A percentile compares a stretch with the other conserved stretches of the same genome.
phyloP scores from a whole-genome alignment of 73 alveolate genomes.

The Tetrahymena thermophila region DNA sequence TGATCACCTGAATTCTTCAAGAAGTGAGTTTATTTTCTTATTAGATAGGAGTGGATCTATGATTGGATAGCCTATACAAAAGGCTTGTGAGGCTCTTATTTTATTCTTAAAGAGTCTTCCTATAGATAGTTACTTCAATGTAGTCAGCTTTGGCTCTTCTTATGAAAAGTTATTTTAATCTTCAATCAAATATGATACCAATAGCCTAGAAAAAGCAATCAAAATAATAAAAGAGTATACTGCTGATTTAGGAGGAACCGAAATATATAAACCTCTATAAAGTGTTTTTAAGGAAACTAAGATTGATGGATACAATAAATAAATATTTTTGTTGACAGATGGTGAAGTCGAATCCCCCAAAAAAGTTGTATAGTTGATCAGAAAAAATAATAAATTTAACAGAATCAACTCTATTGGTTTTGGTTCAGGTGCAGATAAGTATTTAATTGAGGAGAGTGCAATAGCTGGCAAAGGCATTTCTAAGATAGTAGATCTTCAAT shows the following conservation, averaged over 20 bases:
- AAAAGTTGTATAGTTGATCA: background rate
- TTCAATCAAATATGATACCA: background rate
- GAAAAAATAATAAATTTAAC: background rate
- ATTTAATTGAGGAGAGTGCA: background rate
- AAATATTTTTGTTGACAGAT: background rate
- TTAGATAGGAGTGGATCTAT: constrained; percentile 83
- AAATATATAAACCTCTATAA: constrained; percentile 66
- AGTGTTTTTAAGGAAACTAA: background rate
- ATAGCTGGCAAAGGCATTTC: background rate
- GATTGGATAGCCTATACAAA: constrained; percentile 53
- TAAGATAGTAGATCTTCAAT: background rate
- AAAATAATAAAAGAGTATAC: background rate
- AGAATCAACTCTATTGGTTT: background rate
- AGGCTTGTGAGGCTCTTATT: constrained; percentile 55
- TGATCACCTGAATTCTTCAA: background rate
- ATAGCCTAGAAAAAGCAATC: background rate
- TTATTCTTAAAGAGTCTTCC: constrained; percentile 71
- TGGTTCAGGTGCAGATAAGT: background rate
- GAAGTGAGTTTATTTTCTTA: constrained; percentile 51
- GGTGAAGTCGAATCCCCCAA: background rate
- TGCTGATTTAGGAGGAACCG: constrained; percentile 88
- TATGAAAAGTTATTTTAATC: background rate
- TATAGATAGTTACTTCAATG: constrained; percentile 53
- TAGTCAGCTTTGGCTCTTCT: constrained; percentile 63
- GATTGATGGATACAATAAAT: background rate